Base-by-base conservation (phyloP, 306 rosid species). In the Corylus americana region DNA sequence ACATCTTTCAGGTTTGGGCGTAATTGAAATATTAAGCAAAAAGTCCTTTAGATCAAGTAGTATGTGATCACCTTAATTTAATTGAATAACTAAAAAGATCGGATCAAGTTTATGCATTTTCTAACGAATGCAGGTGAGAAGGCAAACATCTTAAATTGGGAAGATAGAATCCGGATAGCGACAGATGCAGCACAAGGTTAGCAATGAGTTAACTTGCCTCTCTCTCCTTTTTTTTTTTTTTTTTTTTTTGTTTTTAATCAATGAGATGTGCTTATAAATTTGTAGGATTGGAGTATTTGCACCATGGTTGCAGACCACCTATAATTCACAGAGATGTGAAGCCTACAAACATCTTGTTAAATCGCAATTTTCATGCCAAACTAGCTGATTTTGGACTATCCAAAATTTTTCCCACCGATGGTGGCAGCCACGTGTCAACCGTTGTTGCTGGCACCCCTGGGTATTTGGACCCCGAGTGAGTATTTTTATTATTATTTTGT, bases 201-300 rank as follows among this genome's bases (percentile, higher is more conserved):
- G 75, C 1, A 70, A 35, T 57, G 71, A 45, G 31, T 22, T 22
- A 22, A 22, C 22, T 22, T 22, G 22, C 22, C 22, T 22, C 22
- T 22, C 22, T 22, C 22, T 22, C 22, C 22, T 22, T 22, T 22
- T 22, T 22, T 22, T 22, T 22, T 22, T 22, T 22, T 22, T 22
- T 22, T 22, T 22, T 22, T 22, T 22, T 22, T 22, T n/a, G n/a
- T 22, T 22, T 22, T 22, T 22, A 22, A 22, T 22, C 22, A 22
- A 22, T 22, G 22, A 22, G 22, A 22, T 22, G 22, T 22, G 22
- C 22, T 22, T 22, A 22, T 22, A 22, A 5, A 62, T 55, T 47
- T 44, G 55, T 80, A 90, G 91, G 93, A 71, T 16, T 90, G 70
- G 94, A 90, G 79, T 90, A 90, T 77, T 75, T 90, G 68, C 91